Percentiles rank a stretch among this genome's conserved stretches.
Evolutionary conservation across 495 filamentous ascomycete genomes (phyloP).

Genomic region (Xylaria castorea): DNA sequence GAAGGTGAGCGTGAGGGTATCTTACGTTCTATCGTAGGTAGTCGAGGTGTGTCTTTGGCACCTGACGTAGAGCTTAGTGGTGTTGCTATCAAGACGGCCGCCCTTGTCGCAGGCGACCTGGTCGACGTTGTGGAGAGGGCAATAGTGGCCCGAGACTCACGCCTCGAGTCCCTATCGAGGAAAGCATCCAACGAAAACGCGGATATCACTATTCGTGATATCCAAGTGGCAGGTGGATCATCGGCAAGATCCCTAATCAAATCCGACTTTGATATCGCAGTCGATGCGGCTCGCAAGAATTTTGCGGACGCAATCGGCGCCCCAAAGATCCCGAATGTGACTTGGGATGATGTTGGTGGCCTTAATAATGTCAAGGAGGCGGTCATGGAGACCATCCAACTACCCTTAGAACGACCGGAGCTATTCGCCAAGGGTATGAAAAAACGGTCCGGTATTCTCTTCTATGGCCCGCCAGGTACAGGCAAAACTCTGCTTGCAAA

Average conservation of each 20-base stretch:
- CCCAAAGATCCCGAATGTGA: slow-evolving; percentile 96
- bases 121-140: slow-evolving; percentile 94
- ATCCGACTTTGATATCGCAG: slow-evolving; percentile 85
- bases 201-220: slow-evolving; percentile 73
- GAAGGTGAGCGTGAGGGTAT: slow-evolving; percentile 92
- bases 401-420: slow-evolving; percentile 90
- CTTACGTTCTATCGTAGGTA: slow-evolving; percentile 75
- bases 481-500: slow-evolving; percentile 97
- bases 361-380: slow-evolving; percentile 93
- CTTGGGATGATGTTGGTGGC: slow-evolving; percentile 96
- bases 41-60: slow-evolving; percentile 73
- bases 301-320: slow-evolving; percentile 97
- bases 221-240: slow-evolving; percentile 88
- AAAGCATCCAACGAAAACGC: slow-evolving; percentile 44
- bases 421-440: slow-evolving; percentile 99
- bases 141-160: slow-evolving; percentile 71
- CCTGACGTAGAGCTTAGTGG: slow-evolving; percentile 80
- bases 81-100: slow-evolving; percentile 93
- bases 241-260: slow-evolving; percentile 79
- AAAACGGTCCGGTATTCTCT: slow-evolving; percentile 95
- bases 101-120: slow-evolving; percentile 91
- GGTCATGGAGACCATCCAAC: slow-evolving; percentile 94
- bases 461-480: slow-evolving; percentile 96
- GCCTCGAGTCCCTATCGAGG: slow-evolving; percentile 72
- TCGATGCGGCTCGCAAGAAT: slow-evolving; percentile 94